Evolutionary conservation across 164 flowering plant genomes (phyloP).

Genomic region (Brasenia schreberi): DNA sequence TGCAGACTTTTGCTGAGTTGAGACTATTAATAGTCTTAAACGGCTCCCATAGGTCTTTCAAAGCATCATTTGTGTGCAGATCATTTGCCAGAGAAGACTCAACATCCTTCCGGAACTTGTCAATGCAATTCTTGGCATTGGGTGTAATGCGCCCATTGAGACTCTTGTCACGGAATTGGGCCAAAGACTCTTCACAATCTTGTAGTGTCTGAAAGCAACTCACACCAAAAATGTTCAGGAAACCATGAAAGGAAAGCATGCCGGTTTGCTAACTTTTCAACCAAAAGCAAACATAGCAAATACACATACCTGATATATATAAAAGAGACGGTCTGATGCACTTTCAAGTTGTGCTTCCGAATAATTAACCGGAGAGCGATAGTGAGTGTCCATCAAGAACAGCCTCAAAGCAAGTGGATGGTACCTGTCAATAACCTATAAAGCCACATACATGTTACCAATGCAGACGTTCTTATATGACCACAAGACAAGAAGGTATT

Average conservation of each 20-base stretch:
- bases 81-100: conserved; percentile 66
- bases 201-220: conserved; percentile 45
- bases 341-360: conserved; percentile 48
- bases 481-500: no score
- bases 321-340: conserved; percentile 67
- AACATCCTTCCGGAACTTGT: conserved; percentile 41
- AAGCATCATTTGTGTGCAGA: conserved; percentile 42
- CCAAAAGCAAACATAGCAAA: neutral
- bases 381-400: conserved; percentile 76
- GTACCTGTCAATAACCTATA: conserved; percentile 53
- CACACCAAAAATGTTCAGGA: neutral
- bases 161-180: conserved; percentile 24
- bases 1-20: conserved; percentile 37
- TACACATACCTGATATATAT: conserved; percentile 60
- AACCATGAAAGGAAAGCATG: neutral
- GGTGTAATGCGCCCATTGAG: conserved; percentile 22
- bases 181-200: conserved; percentile 56
- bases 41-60: conserved; percentile 47
- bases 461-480: no score
- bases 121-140: conserved; percentile 44
- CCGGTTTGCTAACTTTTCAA: neutral
- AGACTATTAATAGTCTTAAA: conserved; percentile 49
- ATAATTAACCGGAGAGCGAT: conserved; percentile 79
- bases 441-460: no score
- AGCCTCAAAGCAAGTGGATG: conserved; percentile 87